These are phyloP conservation scores for Yarrowia sp. DNA, from an alignment of 805 yeast genomes.

Conservation along the genomic window DNA sequence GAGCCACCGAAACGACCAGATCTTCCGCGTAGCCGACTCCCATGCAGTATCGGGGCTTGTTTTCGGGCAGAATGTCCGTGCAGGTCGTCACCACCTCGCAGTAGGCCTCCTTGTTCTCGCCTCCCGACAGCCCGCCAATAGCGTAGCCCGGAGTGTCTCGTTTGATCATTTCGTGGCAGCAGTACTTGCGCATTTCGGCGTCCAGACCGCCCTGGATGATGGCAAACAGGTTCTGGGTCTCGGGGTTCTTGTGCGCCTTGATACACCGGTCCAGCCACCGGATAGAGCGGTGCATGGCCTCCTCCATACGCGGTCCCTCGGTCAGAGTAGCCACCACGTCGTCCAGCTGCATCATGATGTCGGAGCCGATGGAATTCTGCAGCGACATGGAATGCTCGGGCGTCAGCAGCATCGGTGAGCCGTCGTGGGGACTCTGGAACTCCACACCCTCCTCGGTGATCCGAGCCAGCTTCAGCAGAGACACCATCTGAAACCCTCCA, in stretches of 20 bases:
- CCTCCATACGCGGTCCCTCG: slow-evolving; percentile 55
- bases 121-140: slow-evolving; percentile 58
- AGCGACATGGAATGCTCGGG: slow-evolving; percentile 57
- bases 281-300: slow-evolving; percentile 55
- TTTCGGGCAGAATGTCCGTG: slow-evolving; percentile 53
- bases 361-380: slow-evolving; percentile 56
- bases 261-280: slow-evolving; percentile 57
- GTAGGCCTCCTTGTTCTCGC: slow-evolving; percentile 54
- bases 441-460: slow-evolving; percentile 58
- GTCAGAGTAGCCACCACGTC: slow-evolving; percentile 56
- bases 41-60: slow-evolving; percentile 57
- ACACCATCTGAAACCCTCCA: slow-evolving; percentile 58
- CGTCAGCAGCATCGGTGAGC: slow-evolving; percentile 56
- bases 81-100: slow-evolving; percentile 54
- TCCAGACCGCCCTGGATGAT: slow-evolving; percentile 58
- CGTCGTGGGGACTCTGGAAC: slow-evolving; percentile 56
- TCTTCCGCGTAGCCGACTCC: slow-evolving; percentile 59
- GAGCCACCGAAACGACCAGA: slow-evolving; percentile 55
- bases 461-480: slow-evolving; percentile 54
- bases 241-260: slow-evolving; percentile 54
- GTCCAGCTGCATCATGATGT: slow-evolving; percentile 58
- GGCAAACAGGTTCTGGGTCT: slow-evolving; percentile 54
- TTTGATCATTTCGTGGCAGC: slow-evolving; percentile 55
- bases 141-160: slow-evolving; percentile 58
- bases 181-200: slow-evolving; percentile 50